Base-by-base conservation (phyloP, 2,329 filamentous ascomycete species). In the Alternaria panax region DNA sequence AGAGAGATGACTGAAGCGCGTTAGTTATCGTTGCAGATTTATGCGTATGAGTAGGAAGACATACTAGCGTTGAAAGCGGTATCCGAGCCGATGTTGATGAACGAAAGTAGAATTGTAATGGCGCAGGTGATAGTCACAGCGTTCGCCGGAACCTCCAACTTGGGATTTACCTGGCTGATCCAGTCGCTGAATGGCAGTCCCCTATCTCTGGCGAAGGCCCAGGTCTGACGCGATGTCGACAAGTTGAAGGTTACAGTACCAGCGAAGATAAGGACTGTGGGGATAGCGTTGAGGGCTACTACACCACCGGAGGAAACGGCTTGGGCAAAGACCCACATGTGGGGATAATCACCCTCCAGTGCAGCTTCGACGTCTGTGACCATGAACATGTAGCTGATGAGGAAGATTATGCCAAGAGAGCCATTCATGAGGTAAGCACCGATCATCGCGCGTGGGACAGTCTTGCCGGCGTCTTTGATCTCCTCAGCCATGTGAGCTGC, bases 401-500 rank as follows among this genome's bases (percentile, higher is more conserved):
- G 62, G 55, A 76, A 74, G 25, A 75, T 48, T 41, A 80, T 60
- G 22, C 77, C 79, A 3, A 80, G 62, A 6, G 58, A 51, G 25
- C 76, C 75, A 57, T 81, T 81, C 62, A 79, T 65, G 18, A 80
- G 57, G 60, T 79, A 81, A 8, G 74, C 74, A 51, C 76, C 74
- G 6, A 82, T 65, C 74, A 82, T 81, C 8, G 78, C 75, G 34
- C 72, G 70, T 2, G 81, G 80, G 4, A 82, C 76, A 16, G 78
- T 74, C 16, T 71, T 75, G 20, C 75, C 73, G 2, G 80, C 79
- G 27, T 81, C 74, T 54, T 78, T 76, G 57, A 81, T 75, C 57
- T 82, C 80, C 61, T 82, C 79, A 2, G 79, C 69, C 69, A 82
- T 78, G 57, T 82, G 78, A 2, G 77, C 78, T 20, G 78, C 76